These are phyloP conservation scores for Nemania sp. DNA, from an alignment of 2,329 filamentous ascomycete genomes.

Conservation along the genomic window DNA sequence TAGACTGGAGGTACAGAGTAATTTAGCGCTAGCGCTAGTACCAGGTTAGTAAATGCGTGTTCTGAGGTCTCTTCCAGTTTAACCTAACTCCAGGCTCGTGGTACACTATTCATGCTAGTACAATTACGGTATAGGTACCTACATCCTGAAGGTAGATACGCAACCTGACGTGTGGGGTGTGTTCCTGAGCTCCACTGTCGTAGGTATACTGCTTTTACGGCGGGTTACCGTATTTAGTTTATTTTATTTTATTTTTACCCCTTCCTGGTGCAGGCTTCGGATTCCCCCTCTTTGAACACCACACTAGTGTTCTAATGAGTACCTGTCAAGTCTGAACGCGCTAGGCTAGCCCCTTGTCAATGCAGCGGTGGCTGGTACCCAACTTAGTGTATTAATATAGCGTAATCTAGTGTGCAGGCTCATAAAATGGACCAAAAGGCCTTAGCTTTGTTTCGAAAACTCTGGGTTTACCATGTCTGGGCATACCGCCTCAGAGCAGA, in stretches of 20 bases:
- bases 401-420: no score
- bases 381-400: no score
- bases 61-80: not conserved
- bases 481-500: no score
- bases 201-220: conserved; percentile 5
- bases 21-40: not conserved
- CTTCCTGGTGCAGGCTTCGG: conserved; percentile 19
- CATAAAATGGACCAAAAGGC: no score
- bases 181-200: not conserved
- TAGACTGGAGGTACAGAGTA: not conserved
- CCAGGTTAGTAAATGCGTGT: not conserved
- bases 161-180: not conserved
- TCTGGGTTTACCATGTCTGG: no score
- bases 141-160: no score
- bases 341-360: no score
- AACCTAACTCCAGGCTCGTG: not conserved
- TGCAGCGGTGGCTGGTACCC: no score
- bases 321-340: not conserved
- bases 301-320: not conserved
- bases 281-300: conserved; percentile 9
- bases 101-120: not conserved
- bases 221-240: conserved; percentile 28
- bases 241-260: conserved; percentile 1
- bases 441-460: no score
- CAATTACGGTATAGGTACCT: no score